These are phyloP conservation scores for Medicago arabica DNA, from an alignment of 306 rosid species.

Conservation along the genomic window DNA sequence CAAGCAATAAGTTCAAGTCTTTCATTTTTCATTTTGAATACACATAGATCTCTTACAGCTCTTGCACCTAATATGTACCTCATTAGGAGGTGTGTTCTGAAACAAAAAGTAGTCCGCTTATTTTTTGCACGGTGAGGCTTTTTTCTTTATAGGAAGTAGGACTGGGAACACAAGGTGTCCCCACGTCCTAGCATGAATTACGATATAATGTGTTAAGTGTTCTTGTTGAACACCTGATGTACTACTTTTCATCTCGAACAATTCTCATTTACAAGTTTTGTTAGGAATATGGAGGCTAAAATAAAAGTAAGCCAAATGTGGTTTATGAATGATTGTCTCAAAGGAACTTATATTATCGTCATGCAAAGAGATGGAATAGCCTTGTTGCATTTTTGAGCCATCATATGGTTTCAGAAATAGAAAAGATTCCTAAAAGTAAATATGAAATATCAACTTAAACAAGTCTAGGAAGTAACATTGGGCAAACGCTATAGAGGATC, in stretches of 20 bases:
- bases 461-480: background rate
- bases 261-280: slow-evolving; percentile 5
- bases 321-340: background rate
- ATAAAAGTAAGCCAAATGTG: slow-evolving; percentile 15
- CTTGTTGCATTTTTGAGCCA: background rate
- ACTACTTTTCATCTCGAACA: slow-evolving; percentile 1
- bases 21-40: background rate
- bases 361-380: background rate
- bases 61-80: background rate
- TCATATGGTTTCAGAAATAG: background rate
- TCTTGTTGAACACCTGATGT: slow-evolving; percentile 7
- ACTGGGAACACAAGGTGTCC: background rate
- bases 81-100: background rate
- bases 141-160: slow-evolving; percentile 14
- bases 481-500: background rate
- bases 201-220: background rate
- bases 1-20: background rate
- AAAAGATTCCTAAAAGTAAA: slow-evolving; percentile 28
- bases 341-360: background rate
- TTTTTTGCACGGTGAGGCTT: background rate
- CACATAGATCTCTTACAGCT: background rate
- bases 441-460: slow-evolving; percentile 18
- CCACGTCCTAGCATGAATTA: slow-evolving; percentile 2
- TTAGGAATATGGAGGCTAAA: slow-evolving; percentile 25
- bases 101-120: background rate